Percentiles rank a stretch among this genome's conserved stretches.
Conservation (phyloP, 1,284 basidiomycete species). For the Kwoniella shivajii region DNA sequence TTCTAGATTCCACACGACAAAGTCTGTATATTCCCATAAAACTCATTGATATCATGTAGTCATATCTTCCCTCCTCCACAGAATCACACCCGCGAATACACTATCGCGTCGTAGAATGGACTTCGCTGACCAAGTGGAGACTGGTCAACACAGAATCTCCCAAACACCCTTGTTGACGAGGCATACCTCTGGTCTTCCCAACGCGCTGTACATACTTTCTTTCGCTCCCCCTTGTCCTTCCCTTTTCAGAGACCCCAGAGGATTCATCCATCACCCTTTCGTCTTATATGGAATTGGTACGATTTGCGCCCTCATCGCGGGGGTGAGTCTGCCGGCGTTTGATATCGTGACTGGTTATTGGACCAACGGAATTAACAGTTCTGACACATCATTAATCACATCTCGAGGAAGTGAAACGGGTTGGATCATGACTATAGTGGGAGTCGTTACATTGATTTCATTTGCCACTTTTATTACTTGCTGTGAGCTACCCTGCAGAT, state of each 20-base stretch:
- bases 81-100: too few relatives aligned
- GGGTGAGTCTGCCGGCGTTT: constrained; percentile 29
- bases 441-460: constrained; percentile 36
- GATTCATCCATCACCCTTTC: constrained; percentile 24
- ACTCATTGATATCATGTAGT: too few relatives aligned
- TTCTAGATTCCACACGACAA: too few relatives aligned
- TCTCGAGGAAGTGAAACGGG: constrained; percentile 30
- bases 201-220: constrained; percentile 34
- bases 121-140: too few relatives aligned
- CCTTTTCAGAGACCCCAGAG: constrained; percentile 9
- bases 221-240: constrained; percentile 29
- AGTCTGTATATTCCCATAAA: too few relatives aligned
- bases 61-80: too few relatives aligned
- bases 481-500: constrained; percentile 28
- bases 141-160: too few relatives aligned
- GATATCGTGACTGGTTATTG: constrained; percentile 35
- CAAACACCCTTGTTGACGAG: too few relatives aligned
- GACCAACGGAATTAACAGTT: constrained; percentile 34
- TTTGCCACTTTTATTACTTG: constrained; percentile 42
- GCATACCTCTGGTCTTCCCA: too few relatives aligned
- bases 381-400: constrained; percentile 21
- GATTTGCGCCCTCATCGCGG: constrained; percentile 22
- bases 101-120: too few relatives aligned
- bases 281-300: constrained; percentile 28
- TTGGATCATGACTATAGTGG: constrained; percentile 50